Evolutionary conservation across 345 rosid species (phyloP).

Genomic region (Acer campestre): DNA sequence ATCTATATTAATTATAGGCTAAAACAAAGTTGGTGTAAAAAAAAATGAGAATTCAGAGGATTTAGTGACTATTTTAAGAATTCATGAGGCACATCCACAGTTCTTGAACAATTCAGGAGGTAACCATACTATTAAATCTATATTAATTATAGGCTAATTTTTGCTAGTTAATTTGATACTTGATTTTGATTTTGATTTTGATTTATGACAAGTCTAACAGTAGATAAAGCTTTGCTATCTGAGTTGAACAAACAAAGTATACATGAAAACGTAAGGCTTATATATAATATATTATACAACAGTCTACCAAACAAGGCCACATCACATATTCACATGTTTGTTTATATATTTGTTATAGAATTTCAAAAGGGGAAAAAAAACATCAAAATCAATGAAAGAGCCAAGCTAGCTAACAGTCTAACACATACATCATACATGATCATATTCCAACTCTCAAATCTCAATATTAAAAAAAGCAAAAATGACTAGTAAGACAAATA

Average conservation of each 20-base stretch:
- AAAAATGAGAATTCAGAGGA: no score
- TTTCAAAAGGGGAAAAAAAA: not conserved
- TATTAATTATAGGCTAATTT: no score
- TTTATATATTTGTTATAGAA: not conserved
- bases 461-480: not conserved
- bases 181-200: no score
- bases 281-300: not conserved
- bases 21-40: no score
- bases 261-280: not conserved
- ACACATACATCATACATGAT: not conserved
- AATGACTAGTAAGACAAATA: slow-evolving; percentile 19
- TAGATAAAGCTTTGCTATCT: slow-evolving; percentile 24
- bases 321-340: no score
- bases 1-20: no score
- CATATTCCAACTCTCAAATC: slow-evolving; percentile 1
- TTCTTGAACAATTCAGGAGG: no score
- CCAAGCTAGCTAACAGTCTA: not conserved
- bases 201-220: slow-evolving; percentile 9
- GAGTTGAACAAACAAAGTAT: not conserved
- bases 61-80: no score
- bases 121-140: no score
- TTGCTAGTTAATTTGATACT: not conserved
- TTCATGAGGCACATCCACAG: no score
- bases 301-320: no score
- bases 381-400: slow-evolving; percentile 30